These are phyloP conservation scores for Neofusicoccum sp. DNA, from an alignment of 2,329 filamentous ascomycete genomes.

Conservation along the genomic window DNA sequence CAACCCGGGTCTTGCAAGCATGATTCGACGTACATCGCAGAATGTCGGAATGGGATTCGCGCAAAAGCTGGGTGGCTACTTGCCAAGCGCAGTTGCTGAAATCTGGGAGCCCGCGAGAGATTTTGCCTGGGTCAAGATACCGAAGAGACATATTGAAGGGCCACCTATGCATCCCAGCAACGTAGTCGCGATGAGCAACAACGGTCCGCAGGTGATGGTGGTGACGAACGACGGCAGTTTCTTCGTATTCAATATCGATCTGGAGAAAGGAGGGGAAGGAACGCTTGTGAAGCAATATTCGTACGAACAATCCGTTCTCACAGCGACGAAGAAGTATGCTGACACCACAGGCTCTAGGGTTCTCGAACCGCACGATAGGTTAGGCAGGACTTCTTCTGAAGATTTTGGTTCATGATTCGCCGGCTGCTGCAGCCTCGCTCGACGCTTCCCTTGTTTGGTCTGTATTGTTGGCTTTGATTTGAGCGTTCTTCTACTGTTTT, in stretches of 20 bases:
- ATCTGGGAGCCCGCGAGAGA: constrained; percentile 96
- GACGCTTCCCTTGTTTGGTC: not conserved
- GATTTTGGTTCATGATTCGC: constrained; percentile 14
- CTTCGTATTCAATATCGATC: constrained; percentile 91
- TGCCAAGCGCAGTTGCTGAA: constrained; percentile 90
- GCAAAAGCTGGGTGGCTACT: constrained; percentile 83
- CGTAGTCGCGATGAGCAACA: constrained; percentile 96
- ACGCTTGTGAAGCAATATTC: constrained; percentile 88
- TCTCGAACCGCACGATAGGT: constrained; percentile 18
- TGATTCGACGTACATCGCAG: constrained; percentile 91
- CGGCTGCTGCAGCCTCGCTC: not conserved
- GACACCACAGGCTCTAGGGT: constrained; percentile 14
- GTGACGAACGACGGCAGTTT: constrained; percentile 95
- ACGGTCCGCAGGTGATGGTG: constrained; percentile 94
- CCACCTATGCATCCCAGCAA: constrained; percentile 33
- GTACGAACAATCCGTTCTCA: constrained; percentile 55
- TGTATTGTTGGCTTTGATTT: not conserved
- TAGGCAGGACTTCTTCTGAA: constrained; percentile 15
- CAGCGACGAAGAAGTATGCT: not conserved
- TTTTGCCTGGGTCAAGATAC: constrained; percentile 95
- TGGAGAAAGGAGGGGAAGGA: constrained; percentile 92
- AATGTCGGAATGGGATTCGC: constrained; percentile 87
- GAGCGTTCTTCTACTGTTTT: not conserved
- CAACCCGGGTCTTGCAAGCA: constrained; percentile 80
- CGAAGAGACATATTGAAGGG: constrained; percentile 50